Evolutionary conservation across 2,329 filamentous ascomycete genomes (phyloP).

Genomic region (Trichoderma atroviride): DNA sequence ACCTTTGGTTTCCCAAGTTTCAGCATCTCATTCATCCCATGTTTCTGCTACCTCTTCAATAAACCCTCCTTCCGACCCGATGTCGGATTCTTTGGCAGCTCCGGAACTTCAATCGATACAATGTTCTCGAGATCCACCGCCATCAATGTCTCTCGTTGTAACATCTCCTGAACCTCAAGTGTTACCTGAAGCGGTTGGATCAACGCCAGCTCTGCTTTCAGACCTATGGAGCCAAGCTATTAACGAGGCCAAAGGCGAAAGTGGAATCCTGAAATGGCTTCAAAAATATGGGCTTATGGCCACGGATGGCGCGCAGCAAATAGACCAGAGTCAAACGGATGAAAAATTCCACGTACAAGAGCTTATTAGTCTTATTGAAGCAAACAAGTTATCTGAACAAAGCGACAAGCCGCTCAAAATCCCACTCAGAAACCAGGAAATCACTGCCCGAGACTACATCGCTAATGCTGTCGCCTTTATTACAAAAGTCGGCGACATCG

Average conservation of each 20-base stretch:
- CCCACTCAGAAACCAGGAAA: not conserved
- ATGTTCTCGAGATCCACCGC: no score
- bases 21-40: no score
- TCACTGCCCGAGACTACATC: conserved; percentile 7
- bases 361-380: not conserved
- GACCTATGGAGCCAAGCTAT: conserved; percentile 7
- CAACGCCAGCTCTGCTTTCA: not conserved
- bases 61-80: not conserved
- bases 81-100: no score
- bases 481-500: conserved; percentile 8
- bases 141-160: not conserved
- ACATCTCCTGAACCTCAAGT: not conserved
- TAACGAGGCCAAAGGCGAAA: not conserved
- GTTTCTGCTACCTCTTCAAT: not conserved
- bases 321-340: no score
- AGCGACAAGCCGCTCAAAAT: not conserved
- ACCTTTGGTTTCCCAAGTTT: not conserved
- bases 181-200: not conserved
- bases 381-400: conserved; percentile 4
- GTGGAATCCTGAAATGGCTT: conserved; percentile 4
- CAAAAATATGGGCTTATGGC: not conserved
- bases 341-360: not conserved
- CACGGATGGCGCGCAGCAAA: not conserved
- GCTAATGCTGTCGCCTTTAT: conserved; percentile 17
- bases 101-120: no score